Percentiles rank a stretch among this genome's conserved stretches.
Conservation (phyloP, 805 yeast genomes). For the Pichia nanzhaoensis region DNA sequence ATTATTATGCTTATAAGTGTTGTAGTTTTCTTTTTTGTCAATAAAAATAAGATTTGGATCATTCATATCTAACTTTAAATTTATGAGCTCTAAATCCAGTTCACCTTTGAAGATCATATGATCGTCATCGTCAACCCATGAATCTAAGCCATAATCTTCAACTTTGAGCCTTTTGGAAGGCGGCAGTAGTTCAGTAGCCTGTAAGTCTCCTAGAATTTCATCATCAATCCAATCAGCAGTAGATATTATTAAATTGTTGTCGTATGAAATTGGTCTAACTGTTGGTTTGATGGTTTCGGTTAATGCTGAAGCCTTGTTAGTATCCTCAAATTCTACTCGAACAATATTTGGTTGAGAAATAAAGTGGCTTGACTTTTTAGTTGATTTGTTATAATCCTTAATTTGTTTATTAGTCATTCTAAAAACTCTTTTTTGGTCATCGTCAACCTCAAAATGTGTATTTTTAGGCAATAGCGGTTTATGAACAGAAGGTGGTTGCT, state of each 20-base stretch:
- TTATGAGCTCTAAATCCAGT: constrained; percentile 29
- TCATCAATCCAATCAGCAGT: constrained; percentile 78
- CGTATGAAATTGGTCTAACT: constrained; percentile 26
- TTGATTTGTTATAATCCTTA: constrained; percentile 13
- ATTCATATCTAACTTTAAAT: constrained; percentile 68
- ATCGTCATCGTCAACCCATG: constrained; percentile 48
- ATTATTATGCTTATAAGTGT: constrained; percentile 6
- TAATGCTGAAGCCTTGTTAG: constrained; percentile 18
- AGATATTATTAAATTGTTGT: constrained; percentile 55
- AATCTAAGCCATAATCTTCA: constrained; percentile 35
- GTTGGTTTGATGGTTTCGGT: constrained; percentile 13
- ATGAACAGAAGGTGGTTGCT: constrained; percentile 38
- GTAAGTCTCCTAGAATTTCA: constrained; percentile 46
- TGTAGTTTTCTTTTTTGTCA: constrained; percentile 30
- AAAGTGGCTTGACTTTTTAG: constrained; percentile 8
- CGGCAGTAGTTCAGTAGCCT: constrained; percentile 14
- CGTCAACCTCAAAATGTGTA: constrained; percentile 51
- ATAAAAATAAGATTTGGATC: constrained; percentile 75
- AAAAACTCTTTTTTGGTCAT: constrained; percentile 53
- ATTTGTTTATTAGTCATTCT: constrained; percentile 25
- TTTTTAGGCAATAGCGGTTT: constrained; percentile 55
- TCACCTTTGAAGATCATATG: constrained; percentile 71
- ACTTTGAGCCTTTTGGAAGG: constrained; percentile 24
- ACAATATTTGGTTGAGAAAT: constrained; percentile 20
- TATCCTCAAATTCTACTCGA: constrained; percentile 26